phyloP scores from a whole-genome alignment of 805 yeast genomes.

The Schizosaccharomyces lindneri region DNA sequence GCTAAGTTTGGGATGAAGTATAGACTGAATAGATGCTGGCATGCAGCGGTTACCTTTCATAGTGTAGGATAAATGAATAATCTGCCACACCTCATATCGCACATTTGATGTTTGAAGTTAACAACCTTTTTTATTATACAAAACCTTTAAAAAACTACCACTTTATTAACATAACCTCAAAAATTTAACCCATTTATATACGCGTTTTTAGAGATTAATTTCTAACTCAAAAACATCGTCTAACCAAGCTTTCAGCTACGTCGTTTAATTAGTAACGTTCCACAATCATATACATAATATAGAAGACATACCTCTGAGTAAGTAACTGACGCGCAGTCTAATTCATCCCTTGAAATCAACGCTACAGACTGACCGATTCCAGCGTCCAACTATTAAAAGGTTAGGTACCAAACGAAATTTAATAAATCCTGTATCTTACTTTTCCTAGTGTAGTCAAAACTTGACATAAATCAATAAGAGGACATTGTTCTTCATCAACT shows the following conservation, averaged over 20 bases:
- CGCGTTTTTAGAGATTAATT: background rate
- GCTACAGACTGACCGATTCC: slow-evolving; percentile 67
- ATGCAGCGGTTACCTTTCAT: no score
- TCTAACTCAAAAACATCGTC: background rate
- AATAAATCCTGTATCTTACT: slow-evolving; percentile 6
- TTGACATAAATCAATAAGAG: slow-evolving; percentile 59
- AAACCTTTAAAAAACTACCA: no score
- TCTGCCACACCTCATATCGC: no score
- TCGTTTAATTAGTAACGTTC: background rate
- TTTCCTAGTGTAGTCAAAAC: slow-evolving; percentile 61
- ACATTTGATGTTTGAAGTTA: no score
- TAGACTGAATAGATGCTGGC: no score
- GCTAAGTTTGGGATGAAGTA: no score
- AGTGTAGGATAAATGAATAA: no score
- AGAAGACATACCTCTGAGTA: slow-evolving; percentile 38
- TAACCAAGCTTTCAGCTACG: background rate
- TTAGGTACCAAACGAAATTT: background rate
- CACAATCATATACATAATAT: background rate
- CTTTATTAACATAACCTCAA: no score
- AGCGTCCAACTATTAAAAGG: slow-evolving; percentile 31
- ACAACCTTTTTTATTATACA: no score
- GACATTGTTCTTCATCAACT: slow-evolving; percentile 48
- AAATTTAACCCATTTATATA: background rate
- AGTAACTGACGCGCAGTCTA: slow-evolving; percentile 59
- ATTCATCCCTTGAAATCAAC: slow-evolving; percentile 63